Percentiles rank a stretch among this genome's conserved stretches.
Evolutionary conservation across 2,329 filamentous ascomycete genomes (phyloP).

Genomic region (Pseudogymnoascus sp.): DNA sequence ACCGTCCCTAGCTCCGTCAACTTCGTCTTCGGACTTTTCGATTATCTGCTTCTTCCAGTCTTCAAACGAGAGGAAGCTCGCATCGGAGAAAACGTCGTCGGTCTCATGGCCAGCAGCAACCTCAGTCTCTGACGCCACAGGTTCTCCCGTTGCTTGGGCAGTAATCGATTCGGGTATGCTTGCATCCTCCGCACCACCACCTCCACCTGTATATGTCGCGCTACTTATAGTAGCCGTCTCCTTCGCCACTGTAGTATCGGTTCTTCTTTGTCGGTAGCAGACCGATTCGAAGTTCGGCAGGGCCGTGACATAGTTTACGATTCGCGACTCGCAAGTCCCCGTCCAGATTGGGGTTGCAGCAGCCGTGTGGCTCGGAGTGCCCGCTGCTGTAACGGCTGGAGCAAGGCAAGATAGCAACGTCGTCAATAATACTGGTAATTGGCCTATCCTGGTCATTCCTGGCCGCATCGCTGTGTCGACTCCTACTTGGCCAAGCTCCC

Average conservation of each 20-base stretch:
- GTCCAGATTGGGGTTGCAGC: neutral
- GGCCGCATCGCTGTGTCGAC: conserved; percentile 2
- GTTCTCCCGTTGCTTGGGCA: conserved; percentile 9
- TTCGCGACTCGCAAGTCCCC: conserved; percentile 47
- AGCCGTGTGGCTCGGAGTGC: neutral
- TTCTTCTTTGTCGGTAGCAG: conserved; percentile 23
- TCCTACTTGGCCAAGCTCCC: conserved; percentile 2
- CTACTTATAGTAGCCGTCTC: conserved; percentile 12
- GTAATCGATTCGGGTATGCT: conserved; percentile 7
- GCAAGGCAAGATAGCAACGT: neutral
- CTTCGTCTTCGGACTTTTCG: conserved; percentile 63
- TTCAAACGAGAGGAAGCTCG: conserved; percentile 91
- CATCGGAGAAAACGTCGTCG: conserved; percentile 62
- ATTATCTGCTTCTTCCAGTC: conserved; percentile 97
- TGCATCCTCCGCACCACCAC: conserved; percentile 8
- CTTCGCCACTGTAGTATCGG: neutral
- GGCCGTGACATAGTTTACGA: conserved; percentile 80
- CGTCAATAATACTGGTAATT: neutral
- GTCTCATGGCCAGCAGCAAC: conserved; percentile 30
- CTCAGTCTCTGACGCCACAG: neutral
- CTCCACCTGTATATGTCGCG: conserved; percentile 9
- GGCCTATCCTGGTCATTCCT: neutral
- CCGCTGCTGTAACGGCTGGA: neutral
- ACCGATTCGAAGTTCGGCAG: conserved; percentile 60
- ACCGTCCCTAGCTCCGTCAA: conserved; percentile 41